Base-by-base conservation (phyloP, 768 basidiomycete genomes). In the Mycena belliarum region DNA sequence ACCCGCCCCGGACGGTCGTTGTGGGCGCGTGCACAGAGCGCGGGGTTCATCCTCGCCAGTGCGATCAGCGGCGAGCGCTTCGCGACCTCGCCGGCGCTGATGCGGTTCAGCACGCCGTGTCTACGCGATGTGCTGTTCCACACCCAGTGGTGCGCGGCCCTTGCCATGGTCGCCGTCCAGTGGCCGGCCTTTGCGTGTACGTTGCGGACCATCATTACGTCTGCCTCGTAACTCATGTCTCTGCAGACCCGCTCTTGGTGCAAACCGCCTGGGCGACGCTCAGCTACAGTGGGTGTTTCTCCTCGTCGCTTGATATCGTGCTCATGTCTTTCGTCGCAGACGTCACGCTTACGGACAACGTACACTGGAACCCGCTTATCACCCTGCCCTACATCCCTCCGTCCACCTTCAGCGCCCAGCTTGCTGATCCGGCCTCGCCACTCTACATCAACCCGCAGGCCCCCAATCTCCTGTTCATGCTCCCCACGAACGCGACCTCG, bases 161-260 rank as follows among this genome's bases (percentile, higher is more conserved):
- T 99, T 15, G 86, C 86, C 29, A 95, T 97, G 91, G 86, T 98
- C 52, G 93, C 96, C 32, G 93, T 98, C 21, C 82, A 92, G 69
- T 99, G 96, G 96, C 96, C 97, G 0, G 77, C 79, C 16, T 98
- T 95, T 71, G 82, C 89, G 59, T 98, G 95, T 95, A 65, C 63
- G 89, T 81, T n/a, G n/a, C n/a, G n/a, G n/a, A n/a, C n/a, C n/a
- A n/a, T n/a, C n/a, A n/a, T n/a, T 43, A 49, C 20, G 7, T 52
- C 24, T 32, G 25, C 32, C 63, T 50, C 37, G 48, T 49, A 40
- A 43, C 52, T 50, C 65, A 57, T 52, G 42, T 50, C 59, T 38
- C 20, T n/a, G 35, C 68, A 95, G 95, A 98, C 73, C 95, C 96
- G n/a, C 76, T 98, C 38, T 77, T 97, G 44, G 83, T 88, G 11